These are phyloP conservation scores for Talaromyces sp. DNA, from an alignment of 2,329 filamentous ascomycete species.

Conservation along the genomic window DNA sequence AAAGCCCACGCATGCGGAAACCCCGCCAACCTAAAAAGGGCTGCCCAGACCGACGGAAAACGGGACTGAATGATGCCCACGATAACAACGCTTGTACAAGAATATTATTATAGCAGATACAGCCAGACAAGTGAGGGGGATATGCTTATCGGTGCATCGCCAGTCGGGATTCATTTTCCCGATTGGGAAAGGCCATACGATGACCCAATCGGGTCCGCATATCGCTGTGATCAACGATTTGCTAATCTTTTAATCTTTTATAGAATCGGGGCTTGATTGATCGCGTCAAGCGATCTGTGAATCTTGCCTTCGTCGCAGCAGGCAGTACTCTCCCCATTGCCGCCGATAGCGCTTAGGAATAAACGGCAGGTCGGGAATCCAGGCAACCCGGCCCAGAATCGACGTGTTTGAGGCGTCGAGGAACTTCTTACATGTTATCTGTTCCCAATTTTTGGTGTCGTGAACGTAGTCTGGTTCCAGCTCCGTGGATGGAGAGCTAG, in stretches of 20 bases:
- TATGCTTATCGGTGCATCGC: not conserved
- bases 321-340: constrained; percentile 83
- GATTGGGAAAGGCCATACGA: constrained; percentile 25
- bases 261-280: no score
- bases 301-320: constrained; percentile 53
- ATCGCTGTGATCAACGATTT: not conserved
- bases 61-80: not conserved
- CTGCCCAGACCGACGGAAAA: constrained; percentile 5
- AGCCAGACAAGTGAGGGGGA: constrained; percentile 3
- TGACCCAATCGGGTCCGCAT: not conserved
- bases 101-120: not conserved
- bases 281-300: not conserved
- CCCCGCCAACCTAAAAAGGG: constrained; percentile 6
- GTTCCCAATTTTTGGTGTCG: constrained; percentile 71
- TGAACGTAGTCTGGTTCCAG: constrained; percentile 76
- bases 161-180: constrained; percentile 30
- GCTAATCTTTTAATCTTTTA: not conserved
- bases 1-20: not conserved
- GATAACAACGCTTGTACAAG: not conserved
- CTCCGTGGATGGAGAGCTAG: constrained; percentile 52
- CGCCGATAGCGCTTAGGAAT: constrained; percentile 66
- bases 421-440: constrained; percentile 69
- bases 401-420: constrained; percentile 73
- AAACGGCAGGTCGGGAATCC: constrained; percentile 67
- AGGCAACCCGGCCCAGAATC: constrained; percentile 69